phyloP scores from a whole-genome alignment of 164 flowering plant species.

The Magnolia officinalis region DNA sequence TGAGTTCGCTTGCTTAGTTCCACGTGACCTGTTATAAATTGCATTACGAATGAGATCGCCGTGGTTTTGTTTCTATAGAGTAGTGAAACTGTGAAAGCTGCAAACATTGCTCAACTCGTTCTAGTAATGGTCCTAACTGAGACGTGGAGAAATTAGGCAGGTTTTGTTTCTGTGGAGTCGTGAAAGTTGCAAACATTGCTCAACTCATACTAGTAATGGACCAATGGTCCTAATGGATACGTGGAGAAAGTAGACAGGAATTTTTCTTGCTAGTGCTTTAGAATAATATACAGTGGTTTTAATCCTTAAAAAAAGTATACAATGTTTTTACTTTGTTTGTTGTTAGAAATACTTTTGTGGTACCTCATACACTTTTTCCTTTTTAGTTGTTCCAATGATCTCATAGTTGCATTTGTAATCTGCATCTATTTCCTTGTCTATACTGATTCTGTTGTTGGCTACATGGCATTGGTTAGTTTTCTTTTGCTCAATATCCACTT shows the following conservation, averaged over 20 bases:
- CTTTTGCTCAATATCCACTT: neutral
- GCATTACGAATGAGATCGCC: neutral
- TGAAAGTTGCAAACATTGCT: neutral
- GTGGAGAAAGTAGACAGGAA: neutral
- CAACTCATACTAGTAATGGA: neutral
- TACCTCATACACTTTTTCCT: neutral
- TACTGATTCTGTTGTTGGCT: neutral
- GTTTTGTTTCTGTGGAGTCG: neutral
- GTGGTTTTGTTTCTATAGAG: neutral
- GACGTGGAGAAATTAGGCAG: too few species aligned
- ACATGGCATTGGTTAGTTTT: neutral
- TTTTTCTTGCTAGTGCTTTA: neutral
- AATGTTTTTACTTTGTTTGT: too few species aligned
- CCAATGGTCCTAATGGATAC: neutral
- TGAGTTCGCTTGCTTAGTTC: neutral
- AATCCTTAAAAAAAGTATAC: too few species aligned
- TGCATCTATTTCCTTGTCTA: neutral
- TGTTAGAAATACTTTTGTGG: neutral
- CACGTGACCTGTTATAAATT: neutral
- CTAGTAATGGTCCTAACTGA: neutral
- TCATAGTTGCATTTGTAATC: neutral
- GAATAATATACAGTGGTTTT: too few species aligned
- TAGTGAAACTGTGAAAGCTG: neutral
- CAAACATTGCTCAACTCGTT: neutral
- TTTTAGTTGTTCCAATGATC: neutral